These are phyloP conservation scores for Cadophora gregata DNA, from an alignment of 2,329 filamentous ascomycete species.

Conservation along the genomic window DNA sequence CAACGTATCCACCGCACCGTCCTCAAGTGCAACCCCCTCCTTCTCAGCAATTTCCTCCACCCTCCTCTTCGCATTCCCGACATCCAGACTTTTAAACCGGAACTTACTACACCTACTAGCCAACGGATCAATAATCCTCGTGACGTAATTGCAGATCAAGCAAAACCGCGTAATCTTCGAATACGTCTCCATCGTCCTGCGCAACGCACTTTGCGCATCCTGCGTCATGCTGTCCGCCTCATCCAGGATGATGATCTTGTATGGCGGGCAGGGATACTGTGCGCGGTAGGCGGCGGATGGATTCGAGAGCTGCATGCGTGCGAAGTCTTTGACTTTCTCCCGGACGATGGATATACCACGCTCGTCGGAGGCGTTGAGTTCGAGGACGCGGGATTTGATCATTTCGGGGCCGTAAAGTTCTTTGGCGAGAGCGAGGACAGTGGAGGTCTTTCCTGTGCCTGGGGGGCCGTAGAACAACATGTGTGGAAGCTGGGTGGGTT, in stretches of 20 bases:
- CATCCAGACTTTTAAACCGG: constrained; percentile 93
- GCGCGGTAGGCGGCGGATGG: constrained; percentile 68
- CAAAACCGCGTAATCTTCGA: constrained; percentile 96
- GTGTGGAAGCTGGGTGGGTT: constrained; percentile 75
- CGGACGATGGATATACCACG: constrained; percentile 96
- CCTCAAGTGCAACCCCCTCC: constrained; percentile 78
- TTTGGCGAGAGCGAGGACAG: constrained; percentile 94
- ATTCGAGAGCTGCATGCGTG: constrained; percentile 90
- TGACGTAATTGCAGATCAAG: constrained; percentile 98
- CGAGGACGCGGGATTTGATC: constrained; percentile 91
- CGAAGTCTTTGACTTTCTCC: constrained; percentile 98
- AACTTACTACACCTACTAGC: constrained; percentile 96
- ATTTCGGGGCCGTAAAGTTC: constrained; percentile 96
- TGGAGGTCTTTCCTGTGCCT: constrained; percentile 97
- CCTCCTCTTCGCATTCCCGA: constrained; percentile 79
- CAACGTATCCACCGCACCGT: constrained; percentile 81
- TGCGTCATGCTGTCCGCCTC: constrained; percentile 99
- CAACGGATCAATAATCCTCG: constrained; percentile 94
- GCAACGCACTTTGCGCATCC: constrained; percentile 90
- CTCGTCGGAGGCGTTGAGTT: constrained; percentile 98
- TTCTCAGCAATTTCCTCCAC: constrained; percentile 81
- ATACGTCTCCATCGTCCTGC: constrained; percentile 98
- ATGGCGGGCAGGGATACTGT: constrained; percentile 90
- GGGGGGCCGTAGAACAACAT: constrained; percentile 99
- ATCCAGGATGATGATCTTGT: constrained; percentile 98